Evolutionary conservation across 1,284 basidiomycete genomes (phyloP).

Genomic region (Rhodotorula sp.): DNA sequence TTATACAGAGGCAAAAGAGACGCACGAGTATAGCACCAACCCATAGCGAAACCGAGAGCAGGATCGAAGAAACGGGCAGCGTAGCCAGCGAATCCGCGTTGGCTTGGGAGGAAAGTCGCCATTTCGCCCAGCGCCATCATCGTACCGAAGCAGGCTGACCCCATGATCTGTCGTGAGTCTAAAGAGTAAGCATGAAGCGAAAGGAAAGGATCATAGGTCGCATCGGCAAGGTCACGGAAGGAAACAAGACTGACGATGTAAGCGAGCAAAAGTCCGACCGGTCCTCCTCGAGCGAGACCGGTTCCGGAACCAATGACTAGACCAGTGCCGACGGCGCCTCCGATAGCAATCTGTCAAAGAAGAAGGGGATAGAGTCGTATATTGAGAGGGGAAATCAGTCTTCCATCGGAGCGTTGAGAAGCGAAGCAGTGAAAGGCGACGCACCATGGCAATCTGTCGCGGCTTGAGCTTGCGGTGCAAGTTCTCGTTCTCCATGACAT

Average conservation of each 20-base stretch:
- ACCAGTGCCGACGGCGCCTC: constrained; percentile 67
- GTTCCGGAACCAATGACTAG: constrained; percentile 48
- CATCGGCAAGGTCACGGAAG: background rate
- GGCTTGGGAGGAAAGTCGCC: constrained; percentile 47
- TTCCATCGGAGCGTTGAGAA: constrained; percentile 36
- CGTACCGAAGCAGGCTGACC: constrained; percentile 17
- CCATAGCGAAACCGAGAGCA: constrained; percentile 49
- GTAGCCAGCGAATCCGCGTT: constrained; percentile 41
- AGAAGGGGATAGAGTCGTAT: constrained; percentile 1
- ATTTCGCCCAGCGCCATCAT: constrained; percentile 52
- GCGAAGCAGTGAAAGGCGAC: constrained; percentile 20
- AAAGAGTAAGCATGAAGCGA: background rate
- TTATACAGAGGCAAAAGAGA: background rate
- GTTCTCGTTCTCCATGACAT: constrained; percentile 11
- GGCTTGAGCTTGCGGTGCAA: constrained; percentile 21
- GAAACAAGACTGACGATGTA: constrained; percentile 8
- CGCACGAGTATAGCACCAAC: constrained; percentile 9
- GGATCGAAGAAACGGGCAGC: constrained; percentile 54
- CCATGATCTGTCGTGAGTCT: constrained; percentile 16
- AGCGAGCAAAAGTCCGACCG: constrained; percentile 45
- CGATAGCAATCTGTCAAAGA: constrained; percentile 44
- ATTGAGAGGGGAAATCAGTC: constrained; percentile 50
- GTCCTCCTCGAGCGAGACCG: constrained; percentile 48
- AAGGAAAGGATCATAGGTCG: background rate
- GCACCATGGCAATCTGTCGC: constrained; percentile 61